phyloP scores from a whole-genome alignment of 352 stramenopile species.

The Phytopythium montanum region DNA sequence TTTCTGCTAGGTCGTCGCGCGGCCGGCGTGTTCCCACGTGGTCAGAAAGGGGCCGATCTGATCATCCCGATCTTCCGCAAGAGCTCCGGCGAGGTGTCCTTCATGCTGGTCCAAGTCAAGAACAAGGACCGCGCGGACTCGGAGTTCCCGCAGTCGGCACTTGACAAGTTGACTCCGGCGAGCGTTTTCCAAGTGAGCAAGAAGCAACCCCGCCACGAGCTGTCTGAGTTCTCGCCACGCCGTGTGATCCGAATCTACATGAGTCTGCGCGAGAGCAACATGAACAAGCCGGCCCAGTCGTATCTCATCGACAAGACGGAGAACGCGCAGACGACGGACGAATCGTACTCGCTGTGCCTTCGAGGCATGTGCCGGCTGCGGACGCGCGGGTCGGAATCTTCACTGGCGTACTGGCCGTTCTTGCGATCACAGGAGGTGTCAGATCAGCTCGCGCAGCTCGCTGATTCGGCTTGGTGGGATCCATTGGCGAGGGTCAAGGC shows the following conservation, averaged over 20 bases:
- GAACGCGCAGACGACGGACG: not conserved
- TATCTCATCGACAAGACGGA: not conserved
- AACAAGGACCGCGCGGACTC: not conserved
- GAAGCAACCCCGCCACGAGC: too few relatives aligned
- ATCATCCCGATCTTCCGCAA: slow-evolving; percentile 3
- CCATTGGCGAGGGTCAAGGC: too few relatives aligned
- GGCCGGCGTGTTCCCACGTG: slow-evolving; percentile 14
- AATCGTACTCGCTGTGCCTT: not conserved
- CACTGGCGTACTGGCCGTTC: not conserved
- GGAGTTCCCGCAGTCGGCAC: too few relatives aligned
- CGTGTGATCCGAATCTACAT: not conserved
- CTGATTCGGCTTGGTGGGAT: not conserved
- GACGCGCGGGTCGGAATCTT: not conserved
- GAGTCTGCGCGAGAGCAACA: not conserved
- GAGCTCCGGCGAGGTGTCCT: not conserved
- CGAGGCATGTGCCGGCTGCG: not conserved
- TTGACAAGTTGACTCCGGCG: too few relatives aligned
- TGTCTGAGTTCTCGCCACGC: too few relatives aligned
- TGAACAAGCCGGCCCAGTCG: not conserved
- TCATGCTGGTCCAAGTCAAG: not conserved
- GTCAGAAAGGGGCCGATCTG: slow-evolving; percentile 9
- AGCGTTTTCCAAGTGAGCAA: too few relatives aligned
- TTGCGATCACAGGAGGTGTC: not conserved
- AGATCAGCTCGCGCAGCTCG: not conserved
- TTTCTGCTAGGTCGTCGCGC: slow-evolving; percentile 24